A percentile compares a stretch with the other conserved stretches of the same genome.
These are phyloP conservation scores for Ricinus communis DNA, from an alignment of 345 rosid species.

Conservation along the genomic window DNA sequence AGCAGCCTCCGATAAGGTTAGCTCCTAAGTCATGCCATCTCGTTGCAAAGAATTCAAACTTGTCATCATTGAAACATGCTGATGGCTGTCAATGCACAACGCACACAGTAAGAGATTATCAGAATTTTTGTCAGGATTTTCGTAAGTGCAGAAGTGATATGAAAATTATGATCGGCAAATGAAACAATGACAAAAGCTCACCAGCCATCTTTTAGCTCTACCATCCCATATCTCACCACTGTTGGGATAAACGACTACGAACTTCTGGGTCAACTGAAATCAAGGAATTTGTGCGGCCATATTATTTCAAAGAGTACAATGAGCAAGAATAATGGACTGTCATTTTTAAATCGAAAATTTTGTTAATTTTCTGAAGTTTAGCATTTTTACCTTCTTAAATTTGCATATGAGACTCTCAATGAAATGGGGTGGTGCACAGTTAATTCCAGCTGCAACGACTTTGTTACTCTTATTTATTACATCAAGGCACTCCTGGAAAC, in stretches of 20 bases:
- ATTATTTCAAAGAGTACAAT: neutral
- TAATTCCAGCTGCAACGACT: slow-evolving; percentile 73
- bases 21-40: slow-evolving; percentile 84
- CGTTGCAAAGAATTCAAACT: slow-evolving; percentile 57
- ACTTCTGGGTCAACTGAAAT: slow-evolving; percentile 63
- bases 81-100: slow-evolving; percentile 61
- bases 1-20: slow-evolving; percentile 85
- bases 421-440: slow-evolving; percentile 85
- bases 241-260: slow-evolving; percentile 80
- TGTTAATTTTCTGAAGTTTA: neutral
- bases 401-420: slow-evolving; percentile 53
- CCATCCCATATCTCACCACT: slow-evolving; percentile 97
- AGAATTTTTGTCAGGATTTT: neutral
- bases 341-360: neutral
- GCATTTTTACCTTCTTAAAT: slow-evolving; percentile 56
- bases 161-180: neutral
- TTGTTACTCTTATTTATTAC: slow-evolving; percentile 59
- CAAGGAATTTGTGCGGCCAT: neutral
- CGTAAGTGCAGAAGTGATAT: neutral
- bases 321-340: neutral
- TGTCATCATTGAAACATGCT: slow-evolving; percentile 61
- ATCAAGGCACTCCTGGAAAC: slow-evolving; percentile 64
- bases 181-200: slow-evolving; percentile 28
- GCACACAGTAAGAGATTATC: neutral
- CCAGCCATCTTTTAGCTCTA: slow-evolving; percentile 86